Evolutionary conservation across 2,329 filamentous ascomycete genomes (phyloP).

Genomic region (Stachybotrys chlorohalonatus): DNA sequence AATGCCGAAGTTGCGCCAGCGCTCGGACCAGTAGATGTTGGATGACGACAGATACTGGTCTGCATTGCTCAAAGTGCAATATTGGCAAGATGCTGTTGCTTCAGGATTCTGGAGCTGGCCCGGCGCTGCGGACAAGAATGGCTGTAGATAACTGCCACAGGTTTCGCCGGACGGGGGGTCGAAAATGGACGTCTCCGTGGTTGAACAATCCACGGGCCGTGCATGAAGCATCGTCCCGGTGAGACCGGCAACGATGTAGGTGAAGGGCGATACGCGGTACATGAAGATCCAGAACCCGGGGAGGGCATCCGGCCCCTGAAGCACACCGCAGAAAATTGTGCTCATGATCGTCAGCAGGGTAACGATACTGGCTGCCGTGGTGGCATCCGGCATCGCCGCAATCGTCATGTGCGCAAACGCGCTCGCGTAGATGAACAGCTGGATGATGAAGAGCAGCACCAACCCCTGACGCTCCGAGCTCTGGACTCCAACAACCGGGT

Average conservation of each 20-base stretch:
- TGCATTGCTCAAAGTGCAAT: slow-evolving; percentile 56
- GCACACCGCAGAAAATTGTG: slow-evolving; percentile 54
- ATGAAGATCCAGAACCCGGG: slow-evolving; percentile 73
- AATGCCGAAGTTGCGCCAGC: slow-evolving; percentile 64
- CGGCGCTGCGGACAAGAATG: slow-evolving; percentile 37
- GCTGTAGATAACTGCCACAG: slow-evolving; percentile 53
- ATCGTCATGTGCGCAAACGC: slow-evolving; percentile 70
- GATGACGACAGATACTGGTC: slow-evolving; percentile 46
- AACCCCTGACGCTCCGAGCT: slow-evolving; percentile 49
- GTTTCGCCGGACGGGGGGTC: slow-evolving; percentile 52
- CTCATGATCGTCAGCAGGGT: slow-evolving; percentile 50
- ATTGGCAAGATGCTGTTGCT: slow-evolving; percentile 49
- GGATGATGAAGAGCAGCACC: slow-evolving; percentile 54
- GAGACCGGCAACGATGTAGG: slow-evolving; percentile 60
- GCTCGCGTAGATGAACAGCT: slow-evolving; percentile 62
- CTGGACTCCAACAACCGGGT: slow-evolving; percentile 45
- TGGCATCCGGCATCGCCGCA: slow-evolving; percentile 57
- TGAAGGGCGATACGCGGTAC: slow-evolving; percentile 58
- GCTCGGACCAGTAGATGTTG: slow-evolving; percentile 38
- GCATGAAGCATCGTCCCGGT: slow-evolving; percentile 55
- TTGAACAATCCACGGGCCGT: slow-evolving; percentile 40
- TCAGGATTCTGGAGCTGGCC: slow-evolving; percentile 56
- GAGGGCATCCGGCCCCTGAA: slow-evolving; percentile 47
- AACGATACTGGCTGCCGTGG: slow-evolving; percentile 57
- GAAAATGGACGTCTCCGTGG: slow-evolving; percentile 54